Evolutionary conservation across 1,139 yeast species (phyloP), one percentile per base, ranked within the genome.

Genomic region (Suhomyces kunorum): DNA sequence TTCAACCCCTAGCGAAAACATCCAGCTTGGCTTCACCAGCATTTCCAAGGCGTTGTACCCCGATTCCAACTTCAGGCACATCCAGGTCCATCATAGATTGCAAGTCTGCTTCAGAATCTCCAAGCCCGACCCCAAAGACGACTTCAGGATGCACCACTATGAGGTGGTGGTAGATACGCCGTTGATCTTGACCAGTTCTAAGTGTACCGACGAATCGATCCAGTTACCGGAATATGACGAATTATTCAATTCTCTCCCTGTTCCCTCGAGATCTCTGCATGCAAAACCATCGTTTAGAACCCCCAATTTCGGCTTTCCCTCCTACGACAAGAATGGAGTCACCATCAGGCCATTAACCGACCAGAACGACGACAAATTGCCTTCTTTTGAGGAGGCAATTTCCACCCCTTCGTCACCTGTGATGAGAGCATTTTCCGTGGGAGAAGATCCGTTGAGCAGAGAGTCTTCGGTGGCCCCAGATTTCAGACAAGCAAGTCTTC

Each of bases 161-260:
- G 96, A 89, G 54, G 95, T 89, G 34, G 82, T 88, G 38, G 85
- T 89, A 32, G 96, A 88, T 58, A 86, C 96, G 0, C 96, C 96
- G 0, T 72, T 89, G 38, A 73, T 76, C 22, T 68, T 89, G 39
- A 71, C 87, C 34, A 83, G 94, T 39, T 78, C 87, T 18, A 76
- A 80, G 47, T 88, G 96, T 65, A 75, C 72, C 34, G 78, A 74
- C 11, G 89, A 76, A 3, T 81, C 82, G 32, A 69, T 82, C 33
- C 87, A 83, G 36, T 70, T 88, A 39, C 96, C 96, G 0, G 74
- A 77, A 26, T 87, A 87, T 51, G 72, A 52, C 17, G 74, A 67
- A 25, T 43, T 65, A 15, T 38, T 29, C 34, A 15, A 22, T 31
- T 9, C 35, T 8, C 18, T 32, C 6, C 33, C 36, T 9, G 11